Conservation (phyloP, 1,284 basidiomycete genomes). For the Papiliotrema nemorosa region DNA sequence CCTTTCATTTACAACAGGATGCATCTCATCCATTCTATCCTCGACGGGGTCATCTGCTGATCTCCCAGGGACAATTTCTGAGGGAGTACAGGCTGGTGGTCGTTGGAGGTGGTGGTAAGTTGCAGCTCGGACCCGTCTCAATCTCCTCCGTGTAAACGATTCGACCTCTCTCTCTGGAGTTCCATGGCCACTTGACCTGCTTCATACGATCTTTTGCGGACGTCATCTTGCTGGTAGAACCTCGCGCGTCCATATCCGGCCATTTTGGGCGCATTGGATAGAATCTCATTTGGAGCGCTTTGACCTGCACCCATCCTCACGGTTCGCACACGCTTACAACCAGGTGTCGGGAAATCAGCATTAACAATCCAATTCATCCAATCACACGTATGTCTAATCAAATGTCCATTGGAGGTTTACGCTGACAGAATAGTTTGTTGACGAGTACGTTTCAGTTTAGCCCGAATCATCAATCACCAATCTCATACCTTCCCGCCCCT, state of each 20-base stretch:
- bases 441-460: constrained; percentile 59
- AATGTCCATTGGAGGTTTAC: background rate
- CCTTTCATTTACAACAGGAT: no score
- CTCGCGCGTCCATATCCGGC: no score
- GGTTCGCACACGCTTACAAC: background rate
- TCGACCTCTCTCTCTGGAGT: background rate
- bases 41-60: background rate
- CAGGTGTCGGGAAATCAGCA: constrained; percentile 89
- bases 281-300: no score
- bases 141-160: background rate
- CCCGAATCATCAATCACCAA: background rate
- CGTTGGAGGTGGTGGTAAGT: constrained; percentile 91
- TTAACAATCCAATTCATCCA: constrained; percentile 98
- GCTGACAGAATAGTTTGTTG: constrained; percentile 69
- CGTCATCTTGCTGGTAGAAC: no score
- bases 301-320: no score
- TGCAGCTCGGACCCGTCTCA: constrained; percentile 1
- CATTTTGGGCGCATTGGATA: no score
- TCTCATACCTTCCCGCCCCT: no score
- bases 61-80: constrained; percentile 75
- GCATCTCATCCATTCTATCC: no score
- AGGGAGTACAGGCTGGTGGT: constrained; percentile 96
- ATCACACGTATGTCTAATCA: constrained; percentile 44
- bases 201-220: no score
- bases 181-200: background rate